Conservation (phyloP, 352 stramenopile species). For the Globisporangium perplexum region DNA sequence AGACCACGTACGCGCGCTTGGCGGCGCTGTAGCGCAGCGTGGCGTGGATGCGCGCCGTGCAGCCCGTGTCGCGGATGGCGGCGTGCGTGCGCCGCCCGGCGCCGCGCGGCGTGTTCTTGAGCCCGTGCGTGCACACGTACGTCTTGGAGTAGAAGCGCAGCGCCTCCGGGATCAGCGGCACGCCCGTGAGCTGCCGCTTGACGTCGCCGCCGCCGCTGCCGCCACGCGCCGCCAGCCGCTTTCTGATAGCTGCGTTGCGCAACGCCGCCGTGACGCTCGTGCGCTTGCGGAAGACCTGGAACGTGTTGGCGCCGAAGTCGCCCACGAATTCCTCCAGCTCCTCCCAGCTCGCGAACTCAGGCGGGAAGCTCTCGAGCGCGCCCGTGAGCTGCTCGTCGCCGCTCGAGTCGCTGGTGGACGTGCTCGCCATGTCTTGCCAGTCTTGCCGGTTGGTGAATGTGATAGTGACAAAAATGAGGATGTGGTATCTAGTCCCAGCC, state of each 20-base stretch:
- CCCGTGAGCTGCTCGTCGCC: background rate
- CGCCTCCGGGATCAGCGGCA: background rate
- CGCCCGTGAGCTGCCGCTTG: background rate
- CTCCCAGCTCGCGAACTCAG: constrained; percentile 19
- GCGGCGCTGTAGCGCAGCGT: background rate
- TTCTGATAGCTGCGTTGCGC: background rate
- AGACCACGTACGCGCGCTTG: background rate
- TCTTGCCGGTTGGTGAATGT: too few relatives aligned
- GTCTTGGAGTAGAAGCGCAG: background rate
- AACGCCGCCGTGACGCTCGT: background rate
- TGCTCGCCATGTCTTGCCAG: background rate
- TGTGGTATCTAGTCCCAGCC: too few relatives aligned
- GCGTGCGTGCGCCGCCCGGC: background rate
- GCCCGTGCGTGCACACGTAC: constrained; percentile 8
- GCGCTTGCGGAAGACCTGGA: constrained; percentile 53
- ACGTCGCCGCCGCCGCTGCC: background rate
- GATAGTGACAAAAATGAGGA: too few relatives aligned
- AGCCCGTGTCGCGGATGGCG: constrained; percentile 5
- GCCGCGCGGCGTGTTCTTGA: constrained; percentile 2
- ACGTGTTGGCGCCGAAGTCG: constrained; percentile 43
- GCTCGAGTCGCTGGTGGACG: background rate
- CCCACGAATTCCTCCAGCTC: constrained; percentile 44
- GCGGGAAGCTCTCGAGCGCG: background rate
- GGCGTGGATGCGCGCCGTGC: constrained; percentile 4
- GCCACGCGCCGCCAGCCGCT: background rate